Conservation (phyloP, 768 basidiomycete species). For the Lactarius sanguifluus region DNA sequence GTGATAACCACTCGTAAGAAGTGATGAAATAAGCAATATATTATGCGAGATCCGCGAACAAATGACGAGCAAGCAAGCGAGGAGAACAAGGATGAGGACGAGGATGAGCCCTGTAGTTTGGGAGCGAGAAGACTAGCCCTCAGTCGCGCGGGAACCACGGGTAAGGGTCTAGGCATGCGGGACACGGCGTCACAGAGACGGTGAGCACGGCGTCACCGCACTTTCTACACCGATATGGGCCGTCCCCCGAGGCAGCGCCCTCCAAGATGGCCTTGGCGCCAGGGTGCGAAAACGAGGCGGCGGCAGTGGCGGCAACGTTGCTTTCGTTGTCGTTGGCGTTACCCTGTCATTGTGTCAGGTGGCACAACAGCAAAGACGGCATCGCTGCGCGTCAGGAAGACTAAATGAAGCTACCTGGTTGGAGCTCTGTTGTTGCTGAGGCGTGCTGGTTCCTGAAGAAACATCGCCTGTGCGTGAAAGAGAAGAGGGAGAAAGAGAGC, state of each 20-base stretch:
- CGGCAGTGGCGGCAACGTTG: too few relatives aligned
- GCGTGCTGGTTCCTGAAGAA: too few relatives aligned
- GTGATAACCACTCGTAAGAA: neutral
- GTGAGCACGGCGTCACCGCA: neutral
- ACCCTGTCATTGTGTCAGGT: neutral
- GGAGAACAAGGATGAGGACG: too few relatives aligned
- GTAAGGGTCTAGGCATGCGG: neutral
- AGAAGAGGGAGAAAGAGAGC: too few relatives aligned
- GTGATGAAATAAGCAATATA: neutral
- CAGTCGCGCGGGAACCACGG: slow-evolving; percentile 1
- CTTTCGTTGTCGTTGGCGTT: too few relatives aligned
- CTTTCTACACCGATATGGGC: neutral
- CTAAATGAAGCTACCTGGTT: neutral
- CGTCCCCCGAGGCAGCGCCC: neutral
- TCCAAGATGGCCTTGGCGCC: neutral
- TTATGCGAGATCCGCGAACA: neutral
- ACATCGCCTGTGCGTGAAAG: too few relatives aligned
- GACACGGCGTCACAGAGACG: neutral
- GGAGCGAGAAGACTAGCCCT: neutral
- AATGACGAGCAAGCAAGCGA: neutral
- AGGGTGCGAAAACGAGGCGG: neutral
- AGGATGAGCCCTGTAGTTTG: too few relatives aligned
- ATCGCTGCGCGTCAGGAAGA: neutral
- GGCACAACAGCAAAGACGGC: neutral
- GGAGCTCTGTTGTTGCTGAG: neutral